Evolutionary conservation across 495 filamentous ascomycete species (phyloP).

Genomic region (Talaromyces stipitatus): DNA sequence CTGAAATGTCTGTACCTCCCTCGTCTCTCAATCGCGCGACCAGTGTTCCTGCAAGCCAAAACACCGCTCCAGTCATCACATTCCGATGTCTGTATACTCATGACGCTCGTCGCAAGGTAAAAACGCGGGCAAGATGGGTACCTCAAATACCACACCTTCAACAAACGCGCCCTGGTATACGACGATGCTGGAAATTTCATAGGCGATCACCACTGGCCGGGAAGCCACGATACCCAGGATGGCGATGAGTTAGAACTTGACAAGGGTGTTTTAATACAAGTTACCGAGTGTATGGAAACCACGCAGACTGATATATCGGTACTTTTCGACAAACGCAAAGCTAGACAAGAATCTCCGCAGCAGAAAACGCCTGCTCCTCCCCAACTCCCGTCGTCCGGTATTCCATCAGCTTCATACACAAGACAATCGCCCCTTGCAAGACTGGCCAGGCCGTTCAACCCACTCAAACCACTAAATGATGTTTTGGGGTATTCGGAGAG

Average conservation of each 20-base stretch:
- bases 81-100: constrained; percentile 79
- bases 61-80: constrained; percentile 70
- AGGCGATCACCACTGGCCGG: constrained; percentile 77
- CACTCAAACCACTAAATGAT: constrained; percentile 48
- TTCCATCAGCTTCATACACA: constrained; percentile 18
- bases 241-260: constrained; percentile 85
- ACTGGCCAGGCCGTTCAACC: constrained; percentile 42
- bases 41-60: constrained; percentile 32
- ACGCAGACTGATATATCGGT: constrained; percentile 69
- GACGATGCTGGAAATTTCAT: constrained; percentile 72
- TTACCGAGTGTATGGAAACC: constrained; percentile 63
- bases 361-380: constrained; percentile 5
- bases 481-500: constrained; percentile 49
- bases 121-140: constrained; percentile 91
- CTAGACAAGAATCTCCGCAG: constrained; percentile 11
- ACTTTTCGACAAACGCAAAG: constrained; percentile 56
- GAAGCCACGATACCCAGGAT: constrained; percentile 53
- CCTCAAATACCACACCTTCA: constrained; percentile 82
- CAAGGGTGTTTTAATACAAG: constrained; percentile 67
- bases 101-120: constrained; percentile 77
- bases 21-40: neutral
- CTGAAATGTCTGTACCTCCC: constrained; percentile 5
- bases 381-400: no score
- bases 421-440: constrained; percentile 18
- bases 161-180: constrained; percentile 86